A percentile compares a stretch with the other conserved stretches of the same genome.
phyloP scores from a whole-genome alignment of 1,284 basidiomycete species.

The Anthracocystis setariae region DNA sequence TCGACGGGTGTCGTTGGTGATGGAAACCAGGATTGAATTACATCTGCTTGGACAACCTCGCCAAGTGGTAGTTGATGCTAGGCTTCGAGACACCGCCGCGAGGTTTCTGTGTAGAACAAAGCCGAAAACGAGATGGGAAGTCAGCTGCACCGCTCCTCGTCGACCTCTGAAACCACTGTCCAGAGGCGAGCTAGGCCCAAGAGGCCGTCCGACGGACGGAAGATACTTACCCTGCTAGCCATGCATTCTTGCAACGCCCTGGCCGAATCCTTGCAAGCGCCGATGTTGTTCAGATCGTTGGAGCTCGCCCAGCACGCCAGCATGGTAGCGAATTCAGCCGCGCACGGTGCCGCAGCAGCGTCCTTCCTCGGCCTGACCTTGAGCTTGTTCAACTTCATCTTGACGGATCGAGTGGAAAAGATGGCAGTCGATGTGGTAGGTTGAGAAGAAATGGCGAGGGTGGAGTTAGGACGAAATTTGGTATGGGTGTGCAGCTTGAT shows the following conservation, averaged over 20 bases:
- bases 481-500: background rate
- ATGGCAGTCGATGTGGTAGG: conserved; percentile 9
- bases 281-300: conserved; percentile 75
- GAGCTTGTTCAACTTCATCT: conserved; percentile 65
- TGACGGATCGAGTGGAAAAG: background rate
- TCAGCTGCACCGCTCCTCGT: background rate
- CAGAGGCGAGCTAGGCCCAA: too few relatives aligned
- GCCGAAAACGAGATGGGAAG: background rate
- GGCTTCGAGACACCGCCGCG: conserved; percentile 51
- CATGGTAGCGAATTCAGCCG: conserved; percentile 81
- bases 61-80: conserved; percentile 67
- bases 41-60: conserved; percentile 61
- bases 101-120: conserved; percentile 21
- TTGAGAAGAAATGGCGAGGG: conserved; percentile 1
- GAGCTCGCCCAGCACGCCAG: conserved; percentile 91
- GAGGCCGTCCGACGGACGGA: too few relatives aligned
- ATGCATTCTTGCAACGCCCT: conserved; percentile 83
- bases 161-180: too few relatives aligned
- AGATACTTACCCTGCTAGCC: conserved; percentile 78
- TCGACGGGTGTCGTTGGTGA: background rate
- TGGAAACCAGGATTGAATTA: conserved; percentile 7
- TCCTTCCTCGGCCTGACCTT: conserved; percentile 75
- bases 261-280: conserved; percentile 76
- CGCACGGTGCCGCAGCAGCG: conserved; percentile 76
- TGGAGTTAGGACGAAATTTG: conserved; percentile 3